Base-by-base conservation (phyloP, 148 eudicot species). In the Gaultheria prostrata region DNA sequence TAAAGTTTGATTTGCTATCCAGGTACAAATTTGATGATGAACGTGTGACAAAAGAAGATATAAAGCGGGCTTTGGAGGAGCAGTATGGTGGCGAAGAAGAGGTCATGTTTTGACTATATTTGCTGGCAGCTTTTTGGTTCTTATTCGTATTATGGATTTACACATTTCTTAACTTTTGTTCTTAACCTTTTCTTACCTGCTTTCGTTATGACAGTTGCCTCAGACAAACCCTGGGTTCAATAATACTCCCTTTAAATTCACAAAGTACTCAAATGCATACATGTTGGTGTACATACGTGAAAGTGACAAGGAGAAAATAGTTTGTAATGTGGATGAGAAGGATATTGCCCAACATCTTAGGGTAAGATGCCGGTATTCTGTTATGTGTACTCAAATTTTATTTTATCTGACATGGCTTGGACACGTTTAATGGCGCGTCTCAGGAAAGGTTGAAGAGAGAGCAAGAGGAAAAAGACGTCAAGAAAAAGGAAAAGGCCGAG, bases 21-120 rank as follows among this genome's bases (percentile, higher is more conserved):
- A 97, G 99, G 99, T 94, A 87, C 83, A 97, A 94, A 74, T 97
- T 97, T 88, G 99, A 97, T 86, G 99, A 97, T 89, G 99, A 97
- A 88, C 89, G 98, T 10, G 99, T 97, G 78, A 94, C 99, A 54
- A 94, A 94, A 89, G 99, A 94, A 91, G 97, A 96, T 85, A 54
- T 86, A 84, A 96, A 94, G 91, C 89, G 95, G 88, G 98, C 94
- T 80, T 80, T 97, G 83, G 99, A 97, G 83, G 99, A 97, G 88
- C 99, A 94, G 78, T 97, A 91, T 91, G 99, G 99, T 81, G 99
- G 99, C 54, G 99, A 97, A 87, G 99, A 97, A 88, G 99, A 97
- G 98, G 99, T 94, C 84, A 70, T 49, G 8, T 56, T 76, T 53
- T 82, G 32, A 48, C 73, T 46, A 50, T 53, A 46, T 67, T 63